A percentile compares a stretch with the other conserved stretches of the same genome.
Conservation (phyloP, 2,329 filamentous ascomycete species). For the Penicillium sp. region DNA sequence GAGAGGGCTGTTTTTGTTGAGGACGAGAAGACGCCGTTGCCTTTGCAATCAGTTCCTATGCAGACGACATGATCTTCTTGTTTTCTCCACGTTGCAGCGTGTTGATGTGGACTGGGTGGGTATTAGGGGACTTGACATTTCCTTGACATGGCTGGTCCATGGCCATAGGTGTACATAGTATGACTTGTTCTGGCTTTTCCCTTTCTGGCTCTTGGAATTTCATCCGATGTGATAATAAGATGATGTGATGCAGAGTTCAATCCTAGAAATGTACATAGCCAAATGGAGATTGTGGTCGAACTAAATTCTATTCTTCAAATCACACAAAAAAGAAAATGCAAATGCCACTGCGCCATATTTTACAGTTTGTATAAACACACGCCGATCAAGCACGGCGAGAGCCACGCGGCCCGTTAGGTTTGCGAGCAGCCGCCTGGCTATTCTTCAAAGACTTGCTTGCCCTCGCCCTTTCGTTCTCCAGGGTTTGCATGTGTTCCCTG, state of each 20-base stretch:
- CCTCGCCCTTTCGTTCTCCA: conserved; percentile 26
- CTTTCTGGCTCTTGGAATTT: neutral
- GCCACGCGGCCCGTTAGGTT: neutral
- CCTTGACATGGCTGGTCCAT: neutral
- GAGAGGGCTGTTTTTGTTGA: conserved; percentile 48
- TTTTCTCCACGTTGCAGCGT: neutral
- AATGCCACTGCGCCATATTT: conserved; percentile 25
- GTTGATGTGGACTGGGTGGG: neutral
- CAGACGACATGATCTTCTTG: conserved; percentile 12
- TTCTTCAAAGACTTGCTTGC: conserved; percentile 16
- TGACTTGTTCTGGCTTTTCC: neutral
- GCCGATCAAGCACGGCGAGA: conserved; percentile 11
- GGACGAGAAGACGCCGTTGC: conserved; percentile 33
- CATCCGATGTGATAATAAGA: neutral
- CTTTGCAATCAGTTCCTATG: conserved; percentile 26
- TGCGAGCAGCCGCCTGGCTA: conserved; percentile 9
- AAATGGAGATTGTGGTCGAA: conserved; percentile 7
- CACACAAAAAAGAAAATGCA: conserved; percentile 14
- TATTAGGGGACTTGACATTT: conserved; percentile 7
- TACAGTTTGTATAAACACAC: conserved; percentile 23
- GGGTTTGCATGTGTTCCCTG: conserved; percentile 23
- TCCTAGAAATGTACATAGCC: neutral
- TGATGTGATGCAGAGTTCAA: neutral
- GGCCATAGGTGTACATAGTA: neutral
- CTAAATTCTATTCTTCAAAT: conserved; percentile 13